Evolutionary conservation across 192 early-diverging fungal species (phyloP).

Genomic region (Diversispora eburnea): DNA sequence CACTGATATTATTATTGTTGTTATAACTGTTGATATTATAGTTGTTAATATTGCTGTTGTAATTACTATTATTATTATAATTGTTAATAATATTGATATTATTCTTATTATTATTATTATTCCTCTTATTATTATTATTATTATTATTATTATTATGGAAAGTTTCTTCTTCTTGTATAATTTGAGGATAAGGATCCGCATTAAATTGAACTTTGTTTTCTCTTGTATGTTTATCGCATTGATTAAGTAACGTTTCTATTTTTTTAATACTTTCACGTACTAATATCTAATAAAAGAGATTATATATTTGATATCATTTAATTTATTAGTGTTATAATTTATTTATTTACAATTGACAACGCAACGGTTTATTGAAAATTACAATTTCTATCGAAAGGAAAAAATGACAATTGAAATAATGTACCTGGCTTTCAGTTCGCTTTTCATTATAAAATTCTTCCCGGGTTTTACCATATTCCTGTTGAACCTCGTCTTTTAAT

Average conservation of each 20-base stretch:
- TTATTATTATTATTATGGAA: neutral
- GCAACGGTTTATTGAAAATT: neutral
- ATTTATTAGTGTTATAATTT: neutral
- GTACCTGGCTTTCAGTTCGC: neutral
- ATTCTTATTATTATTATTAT: neutral
- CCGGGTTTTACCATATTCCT: neutral
- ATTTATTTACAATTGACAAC: neutral
- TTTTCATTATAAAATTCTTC: conserved; percentile 3
- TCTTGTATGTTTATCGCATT: neutral
- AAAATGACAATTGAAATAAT: too few relatives aligned
- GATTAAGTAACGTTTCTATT: neutral
- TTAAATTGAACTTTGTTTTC: neutral
- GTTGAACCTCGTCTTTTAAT: neutral
- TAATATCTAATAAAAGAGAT: neutral
- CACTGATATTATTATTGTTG: too few relatives aligned
- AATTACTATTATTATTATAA: too few relatives aligned
- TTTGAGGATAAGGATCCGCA: neutral
- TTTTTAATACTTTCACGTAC: neutral
- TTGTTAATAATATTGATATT: too few relatives aligned
- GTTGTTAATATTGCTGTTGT: too few relatives aligned
- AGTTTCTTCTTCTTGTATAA: neutral
- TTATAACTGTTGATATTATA: too few relatives aligned
- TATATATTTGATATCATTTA: neutral
- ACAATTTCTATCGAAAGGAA: too few relatives aligned
- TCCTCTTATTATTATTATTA: neutral